These are phyloP conservation scores for Clonostachys rosea DNA, from an alignment of 2,329 filamentous ascomycete species.

Conservation along the genomic window DNA sequence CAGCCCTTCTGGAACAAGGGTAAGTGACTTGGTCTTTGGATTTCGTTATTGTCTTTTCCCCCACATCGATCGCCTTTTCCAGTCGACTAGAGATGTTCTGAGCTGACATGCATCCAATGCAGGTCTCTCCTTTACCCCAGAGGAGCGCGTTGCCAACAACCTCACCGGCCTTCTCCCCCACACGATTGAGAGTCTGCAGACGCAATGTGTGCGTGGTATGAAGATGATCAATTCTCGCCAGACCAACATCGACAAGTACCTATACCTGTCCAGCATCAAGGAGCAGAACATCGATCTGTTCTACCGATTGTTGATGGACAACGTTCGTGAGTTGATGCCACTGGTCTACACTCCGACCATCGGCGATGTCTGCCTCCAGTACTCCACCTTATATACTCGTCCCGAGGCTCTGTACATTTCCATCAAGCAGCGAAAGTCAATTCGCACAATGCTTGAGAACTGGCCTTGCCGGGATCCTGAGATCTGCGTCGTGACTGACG, in stretches of 20 bases:
- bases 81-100: too few relatives aligned
- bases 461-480: conserved; percentile 89
- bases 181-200: conserved; percentile 55
- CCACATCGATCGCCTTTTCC: too few relatives aligned
- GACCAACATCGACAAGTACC: conserved; percentile 75
- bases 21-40: conserved; percentile 24
- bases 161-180: conserved; percentile 63
- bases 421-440: conserved; percentile 87
- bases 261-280: conserved; percentile 75
- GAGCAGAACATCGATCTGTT: conserved; percentile 75
- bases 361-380: conserved; percentile 93
- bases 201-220: conserved; percentile 62
- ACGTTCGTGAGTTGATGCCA: conserved; percentile 74
- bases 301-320: conserved; percentile 75
- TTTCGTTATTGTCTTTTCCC: not conserved
- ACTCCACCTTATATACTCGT: conserved; percentile 92
- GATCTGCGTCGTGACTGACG: conserved; percentile 96
- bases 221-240: conserved; percentile 67
- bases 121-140: conserved; percentile 62
- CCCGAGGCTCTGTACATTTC: conserved; percentile 96
- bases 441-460: conserved; percentile 83
- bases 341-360: conserved; percentile 87
- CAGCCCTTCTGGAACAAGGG: conserved; percentile 65
- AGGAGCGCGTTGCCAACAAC: conserved; percentile 60
- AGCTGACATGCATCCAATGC: not conserved